Conservation (phyloP, 768 basidiomycete species). For the Suillus bovinus region DNA sequence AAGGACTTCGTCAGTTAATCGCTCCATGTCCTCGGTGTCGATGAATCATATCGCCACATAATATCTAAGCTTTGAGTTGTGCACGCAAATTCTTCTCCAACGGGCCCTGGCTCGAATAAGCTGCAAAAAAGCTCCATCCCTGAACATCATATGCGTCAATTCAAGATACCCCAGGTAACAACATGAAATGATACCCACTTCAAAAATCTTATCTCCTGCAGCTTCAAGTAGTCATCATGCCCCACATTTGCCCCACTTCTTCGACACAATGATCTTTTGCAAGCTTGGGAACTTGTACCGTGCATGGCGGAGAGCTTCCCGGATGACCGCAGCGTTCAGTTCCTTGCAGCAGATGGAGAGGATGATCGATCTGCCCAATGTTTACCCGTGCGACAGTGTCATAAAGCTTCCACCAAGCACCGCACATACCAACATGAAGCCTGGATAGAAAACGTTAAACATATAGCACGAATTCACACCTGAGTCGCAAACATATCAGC, state of each 20-base stretch:
- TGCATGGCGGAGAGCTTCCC: slow-evolving; percentile 95
- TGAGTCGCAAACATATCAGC: slow-evolving; percentile 78
- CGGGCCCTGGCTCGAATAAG: slow-evolving; percentile 85
- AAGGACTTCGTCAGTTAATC: slow-evolving; percentile 16
- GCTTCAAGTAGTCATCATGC: slow-evolving; percentile 82
- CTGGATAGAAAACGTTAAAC: slow-evolving; percentile 34
- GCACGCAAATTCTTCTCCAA: slow-evolving; percentile 84
- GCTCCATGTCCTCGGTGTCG: slow-evolving; percentile 1
- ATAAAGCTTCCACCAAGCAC: slow-evolving; percentile 99
- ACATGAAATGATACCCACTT: slow-evolving; percentile 55
- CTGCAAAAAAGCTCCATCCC: slow-evolving; percentile 97
- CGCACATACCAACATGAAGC: slow-evolving; percentile 97
- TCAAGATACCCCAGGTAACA: background rate
- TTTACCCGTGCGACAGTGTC: slow-evolving; percentile 94
- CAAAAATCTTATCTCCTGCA: slow-evolving; percentile 89
- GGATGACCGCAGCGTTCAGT: slow-evolving; percentile 79
- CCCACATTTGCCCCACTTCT: slow-evolving; percentile 98
- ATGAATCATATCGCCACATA: slow-evolving; percentile 4
- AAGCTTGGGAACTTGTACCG: slow-evolving; percentile 99
- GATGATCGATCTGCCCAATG: slow-evolving; percentile 96
- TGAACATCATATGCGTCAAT: slow-evolving; percentile 30
- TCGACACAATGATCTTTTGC: slow-evolving; percentile 95
- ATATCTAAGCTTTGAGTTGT: slow-evolving; percentile 68
- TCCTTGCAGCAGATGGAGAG: slow-evolving; percentile 92
- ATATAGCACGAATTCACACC: background rate